Base-by-base conservation (phyloP, 495 filamentous ascomycete genomes). In the Trichoderma parareesei region DNA sequence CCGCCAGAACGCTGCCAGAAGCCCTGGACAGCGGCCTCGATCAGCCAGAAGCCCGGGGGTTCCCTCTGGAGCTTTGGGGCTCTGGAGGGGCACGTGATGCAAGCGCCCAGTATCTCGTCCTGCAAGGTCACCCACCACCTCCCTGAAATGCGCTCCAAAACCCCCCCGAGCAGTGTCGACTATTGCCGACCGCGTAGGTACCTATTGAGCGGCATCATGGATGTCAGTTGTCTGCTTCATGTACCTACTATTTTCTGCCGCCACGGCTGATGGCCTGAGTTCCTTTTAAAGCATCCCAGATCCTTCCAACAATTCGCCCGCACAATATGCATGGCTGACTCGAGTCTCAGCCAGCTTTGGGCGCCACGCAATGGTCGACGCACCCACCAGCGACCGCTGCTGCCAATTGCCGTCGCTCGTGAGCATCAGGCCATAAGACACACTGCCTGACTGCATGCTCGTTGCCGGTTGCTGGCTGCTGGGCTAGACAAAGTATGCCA, bases 251-350 rank as follows among this genome's bases (percentile, higher is more conserved):
- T 27, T 27, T 0, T 1, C 27, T 27, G 27, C 27, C 27, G 27
- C 27, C 27, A 27, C 27, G 27, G 27, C 27, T 27, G 27, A 27
- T 27, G 27, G 27, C 27, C 27, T 27, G 20, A n/a, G 14, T 18
- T 49, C 18, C 20, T 8, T 3, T 49, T 16, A 18, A 8, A 49
- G 1, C 46, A 49, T 7, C 5, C n/a, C 18, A 49, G 5, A 18
- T 7, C 46, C 18, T 37, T 27, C 27, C 44, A 48, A 13, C 20
- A 35, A 27, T 9, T 35, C 35, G 53, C 53, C 53, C 53, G 53
- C 53, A 57, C 53, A 16, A 7, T 57, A 33, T 57, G 53, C 53
- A 57, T 57, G 53, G 20, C 53, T 57, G 53, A 57, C 53, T 37
- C 27, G 53, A 57, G 53, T 57, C 53, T 27, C 53, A 57, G 18